Conservation (phyloP, 192 early-diverging fungal species). For the Rhizoclosmatium globosum region DNA sequence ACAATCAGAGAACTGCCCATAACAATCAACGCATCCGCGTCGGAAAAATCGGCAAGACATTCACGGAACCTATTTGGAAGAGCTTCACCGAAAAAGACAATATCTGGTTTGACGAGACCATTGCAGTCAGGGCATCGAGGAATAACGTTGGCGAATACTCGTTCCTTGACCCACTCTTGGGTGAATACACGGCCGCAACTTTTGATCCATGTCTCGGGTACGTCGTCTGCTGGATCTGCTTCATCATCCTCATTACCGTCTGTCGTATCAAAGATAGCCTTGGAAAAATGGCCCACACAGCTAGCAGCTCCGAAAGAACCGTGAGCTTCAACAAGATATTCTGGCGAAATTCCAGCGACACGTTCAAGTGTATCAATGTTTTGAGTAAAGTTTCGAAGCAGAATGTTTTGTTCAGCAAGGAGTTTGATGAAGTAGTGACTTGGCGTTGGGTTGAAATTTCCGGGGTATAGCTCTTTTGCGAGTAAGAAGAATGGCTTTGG, state of each 20-base stretch:
- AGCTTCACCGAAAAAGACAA: conserved; percentile 94
- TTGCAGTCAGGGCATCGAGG: conserved; percentile 75
- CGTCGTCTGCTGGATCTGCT: no score
- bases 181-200: conserved; percentile 20
- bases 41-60: conserved; percentile 13
- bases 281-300: conserved; percentile 67
- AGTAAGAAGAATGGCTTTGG: conserved; percentile 90
- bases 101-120: conserved; percentile 88
- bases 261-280: neutral
- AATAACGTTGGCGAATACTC: conserved; percentile 54
- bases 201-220: no score
- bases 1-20: conserved; percentile 93
- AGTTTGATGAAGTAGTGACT: conserved; percentile 89
- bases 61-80: conserved; percentile 67
- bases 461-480: conserved; percentile 91
- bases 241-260: no score
- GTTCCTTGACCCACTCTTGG: conserved; percentile 18
- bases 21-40: conserved; percentile 87
- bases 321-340: conserved; percentile 89
- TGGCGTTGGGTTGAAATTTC: conserved; percentile 73
- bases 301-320: conserved; percentile 87
- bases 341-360: conserved; percentile 70
- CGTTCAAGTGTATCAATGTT: conserved; percentile 97
- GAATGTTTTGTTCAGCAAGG: conserved; percentile 71
- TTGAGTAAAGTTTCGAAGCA: conserved; percentile 90